Base-by-base conservation (phyloP, 2,329 filamentous ascomycete species). In the Tolypocladium tropicale region DNA sequence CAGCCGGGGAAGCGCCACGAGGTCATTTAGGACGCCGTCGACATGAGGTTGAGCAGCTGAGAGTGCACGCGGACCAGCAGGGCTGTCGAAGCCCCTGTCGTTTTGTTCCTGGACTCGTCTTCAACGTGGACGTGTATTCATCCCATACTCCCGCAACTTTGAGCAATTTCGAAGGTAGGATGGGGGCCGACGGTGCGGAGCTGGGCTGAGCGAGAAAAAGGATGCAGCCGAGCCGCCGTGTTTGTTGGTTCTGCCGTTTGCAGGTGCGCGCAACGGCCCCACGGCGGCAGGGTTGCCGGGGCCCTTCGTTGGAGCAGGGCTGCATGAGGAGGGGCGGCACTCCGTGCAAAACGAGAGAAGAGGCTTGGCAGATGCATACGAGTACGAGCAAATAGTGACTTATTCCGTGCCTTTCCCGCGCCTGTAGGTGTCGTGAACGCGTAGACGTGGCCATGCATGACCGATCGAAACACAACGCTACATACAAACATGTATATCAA, bases 1-100 rank as follows among this genome's bases (percentile, higher is more conserved):
- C 53, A 55, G 46, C 30, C 10, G 3, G 52, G 43, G 25, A 55
- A 53, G 52, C 39, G 55, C 52, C 54, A 56, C 25, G 11, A 28
- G 37, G 50, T 25, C 55, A 59, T 57, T 9, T n/a, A 14, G 53
- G 46, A 12, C 4, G 23, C 30, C 25, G 46, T 30, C 46, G 46
- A 30, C 16, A 16, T 6, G 4, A n/a, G 46, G n/a, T n/a, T n/a
- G n/a, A n/a, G n/a, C n/a, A n/a, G n/a, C n/a, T n/a, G n/a, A n/a
- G n/a, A n/a, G n/a, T n/a, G n/a, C n/a, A n/a, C n/a, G n/a, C n/a
- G n/a, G n/a, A n/a, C n/a, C n/a, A n/a, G n/a, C n/a, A n/a, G n/a
- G n/a, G n/a, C n/a, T n/a, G n/a, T n/a, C n/a, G n/a, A n/a, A n/a
- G n/a, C n/a, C n/a, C n/a, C n/a, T n/a, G n/a, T n/a, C n/a, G n/a